Base-by-base conservation (phyloP, 2,329 filamentous ascomycete species). In the Xylariomycetidae sp. region DNA sequence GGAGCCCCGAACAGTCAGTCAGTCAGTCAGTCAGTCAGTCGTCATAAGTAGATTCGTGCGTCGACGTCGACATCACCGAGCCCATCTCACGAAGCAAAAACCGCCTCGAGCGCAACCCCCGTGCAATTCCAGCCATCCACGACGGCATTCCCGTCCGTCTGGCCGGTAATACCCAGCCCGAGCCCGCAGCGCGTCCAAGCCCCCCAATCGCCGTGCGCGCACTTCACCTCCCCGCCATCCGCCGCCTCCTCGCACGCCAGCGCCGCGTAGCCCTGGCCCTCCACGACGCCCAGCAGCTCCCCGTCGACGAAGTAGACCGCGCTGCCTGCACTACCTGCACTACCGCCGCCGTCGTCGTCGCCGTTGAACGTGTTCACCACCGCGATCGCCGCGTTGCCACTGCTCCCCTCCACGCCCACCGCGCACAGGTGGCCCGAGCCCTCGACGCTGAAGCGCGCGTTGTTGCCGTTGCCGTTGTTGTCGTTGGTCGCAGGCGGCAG, bases 121-220 rank as follows among this genome's bases (percentile, higher is more conserved):
- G 45, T 47, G 25, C 53, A 56, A 31, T 54, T 52, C 35, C 47
- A 45, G 24, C 45, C 43, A 13, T 48, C 44, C 18, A 50, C 46
- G 16, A 50, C 50, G 24, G 53, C 53, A n/a, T 15, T 37, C 8
- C 35, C 47, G 5, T 40, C 47, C 17, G 39, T 40, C 18, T 49
- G 38, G 17, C 44, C 50, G 19, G 40, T 45, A 31, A 57, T 44
- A 19, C 49, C 49, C 15, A 58, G 31, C 23, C 49, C 49, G 30
- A 58, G 10, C 16, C 54, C 54, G 27, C 54, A 58, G 0, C 49
- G 51, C 8, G 55, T 37, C 53, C 53, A 58, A 27, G 45, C 38
- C 25, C 24, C 37, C 38, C 46, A 48, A 3, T 16, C 37, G 12
- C 44, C 42, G 14, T 46, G 42, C 10, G 25, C 29, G 34, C 54